Percentiles rank a stretch among this genome's conserved stretches.
Evolutionary conservation across 805 yeast genomes (phyloP).

Genomic region (Cyberlindnera saturnus): DNA sequence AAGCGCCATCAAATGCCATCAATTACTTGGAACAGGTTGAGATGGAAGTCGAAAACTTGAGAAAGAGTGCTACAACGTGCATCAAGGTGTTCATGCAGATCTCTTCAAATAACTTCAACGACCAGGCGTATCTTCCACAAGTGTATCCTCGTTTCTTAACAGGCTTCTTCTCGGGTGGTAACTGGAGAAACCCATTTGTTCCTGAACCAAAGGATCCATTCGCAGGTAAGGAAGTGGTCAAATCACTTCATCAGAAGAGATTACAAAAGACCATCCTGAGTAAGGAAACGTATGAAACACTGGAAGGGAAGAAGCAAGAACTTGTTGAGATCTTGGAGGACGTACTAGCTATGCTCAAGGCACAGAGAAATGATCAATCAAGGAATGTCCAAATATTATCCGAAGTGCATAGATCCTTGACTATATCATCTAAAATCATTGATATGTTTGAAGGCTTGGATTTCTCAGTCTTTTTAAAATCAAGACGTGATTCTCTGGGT

Average conservation of each 20-base stretch:
- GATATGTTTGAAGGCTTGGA: conserved; percentile 57
- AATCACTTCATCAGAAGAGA: conserved; percentile 17
- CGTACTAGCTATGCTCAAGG: conserved; percentile 34
- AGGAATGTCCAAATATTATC: conserved; percentile 50
- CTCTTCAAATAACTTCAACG: conserved; percentile 24
- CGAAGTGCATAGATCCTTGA: conserved; percentile 46
- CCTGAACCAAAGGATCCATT: conserved; percentile 27
- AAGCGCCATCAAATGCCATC: not conserved
- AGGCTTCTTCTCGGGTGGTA: conserved; percentile 70
- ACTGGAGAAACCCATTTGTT: conserved; percentile 68
- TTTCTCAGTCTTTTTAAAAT: conserved; percentile 42
- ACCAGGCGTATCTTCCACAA: conserved; percentile 42
- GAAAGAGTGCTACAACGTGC: conserved; percentile 25
- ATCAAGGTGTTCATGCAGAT: conserved; percentile 24
- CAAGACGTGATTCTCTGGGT: conserved; percentile 5
- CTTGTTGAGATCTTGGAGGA: conserved; percentile 35
- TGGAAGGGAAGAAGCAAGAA: conserved; percentile 32
- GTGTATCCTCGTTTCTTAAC: conserved; percentile 62
- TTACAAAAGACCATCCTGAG: conserved; percentile 44
- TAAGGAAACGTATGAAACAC: conserved; percentile 36
- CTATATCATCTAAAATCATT: conserved; percentile 41
- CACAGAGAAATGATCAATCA: conserved; percentile 30
- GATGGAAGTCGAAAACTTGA: conserved; percentile 32
- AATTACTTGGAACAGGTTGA: conserved; percentile 34
- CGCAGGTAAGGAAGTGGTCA: conserved; percentile 21